Evolutionary conservation across 306 rosid species (phyloP).

Genomic region (Adenanthera pavonina): DNA sequence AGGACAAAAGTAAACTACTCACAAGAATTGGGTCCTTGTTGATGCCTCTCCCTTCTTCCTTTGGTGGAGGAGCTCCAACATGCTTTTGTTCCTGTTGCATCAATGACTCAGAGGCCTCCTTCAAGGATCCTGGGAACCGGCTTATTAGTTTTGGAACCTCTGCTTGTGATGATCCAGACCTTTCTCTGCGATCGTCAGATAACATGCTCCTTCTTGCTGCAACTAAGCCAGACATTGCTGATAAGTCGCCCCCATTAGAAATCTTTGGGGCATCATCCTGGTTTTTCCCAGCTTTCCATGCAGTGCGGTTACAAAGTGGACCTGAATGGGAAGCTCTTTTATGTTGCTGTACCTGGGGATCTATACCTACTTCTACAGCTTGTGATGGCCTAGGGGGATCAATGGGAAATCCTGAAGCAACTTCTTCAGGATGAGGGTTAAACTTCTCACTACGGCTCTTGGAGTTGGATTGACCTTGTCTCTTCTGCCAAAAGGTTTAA

Average conservation of each 20-base stretch:
- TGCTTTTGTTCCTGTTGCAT: constrained; percentile 69
- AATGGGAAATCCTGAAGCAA: constrained; percentile 96
- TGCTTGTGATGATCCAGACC: constrained; percentile 75
- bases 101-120: constrained; percentile 74
- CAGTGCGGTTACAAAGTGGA: constrained; percentile 85
- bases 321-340: constrained; percentile 99
- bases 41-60: constrained; percentile 60
- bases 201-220: constrained; percentile 89
- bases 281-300: constrained; percentile 89
- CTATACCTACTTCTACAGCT: constrained; percentile 58
- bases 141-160: constrained; percentile 77
- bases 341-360: constrained; percentile 64
- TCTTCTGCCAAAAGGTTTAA: constrained; percentile 63
- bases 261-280: constrained; percentile 78
- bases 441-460: constrained; percentile 98
- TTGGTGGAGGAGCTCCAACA: constrained; percentile 53
- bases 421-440: constrained; percentile 94
- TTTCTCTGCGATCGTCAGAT: constrained; percentile 83
- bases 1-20: constrained; percentile 41
- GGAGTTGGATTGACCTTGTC: constrained; percentile 72
- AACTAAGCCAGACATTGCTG: constrained; percentile 75
- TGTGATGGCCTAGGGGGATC: constrained; percentile 99
- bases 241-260: constrained; percentile 73
- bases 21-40: constrained; percentile 70
- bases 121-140: constrained; percentile 92